Base-by-base conservation (phyloP, 441 rosid species). In the Croton laevigatus region DNA sequence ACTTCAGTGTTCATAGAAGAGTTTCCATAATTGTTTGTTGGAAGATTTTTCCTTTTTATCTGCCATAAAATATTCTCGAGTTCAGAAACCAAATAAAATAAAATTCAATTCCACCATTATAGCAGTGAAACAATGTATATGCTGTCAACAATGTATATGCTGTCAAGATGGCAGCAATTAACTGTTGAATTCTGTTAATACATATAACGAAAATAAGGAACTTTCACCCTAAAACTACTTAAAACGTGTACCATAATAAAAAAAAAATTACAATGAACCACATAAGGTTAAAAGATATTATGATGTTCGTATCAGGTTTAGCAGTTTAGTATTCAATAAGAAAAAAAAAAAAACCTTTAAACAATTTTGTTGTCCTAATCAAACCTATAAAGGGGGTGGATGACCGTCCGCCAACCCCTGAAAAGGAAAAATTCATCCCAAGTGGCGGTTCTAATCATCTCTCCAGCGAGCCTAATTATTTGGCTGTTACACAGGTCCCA, bases 401-500 rank as follows among this genome's bases (percentile, higher is more conserved):
- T 34, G 22, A 27, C 36, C 44, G 60, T 38, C 52, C 45, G 45
- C 20, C 66, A 46, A 64, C 23, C 65, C 71, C 70, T 19, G 37
- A 62, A 14, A 19, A 49, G 53, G 53, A 46, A 49, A 59, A 59
- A 46, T 51, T 48, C 34, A 42, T 52, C 23, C 66, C 22, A 40
- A 5, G 54, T 27, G 53, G 37, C 69, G 49, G 75, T 59, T 65
- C 62, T 51, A 19, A 44, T 49, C 23, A 54, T 45, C 9, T 32
- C 36, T 23, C 3, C 7, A 16, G 53, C 77, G 70, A 51, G 32
- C 32, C 32, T 27, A 27, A n/a, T 76, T 76, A 93, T 83, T 89
- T 91, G 58, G 97, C 70, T 74, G 76, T 73, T 69, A 96, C 72
- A 22, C 70, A 75, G 79, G 86, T 75, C 57, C 86, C 85, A 13